phyloP scores from a whole-genome alignment of 2,329 filamentous ascomycete species.

The Alternaria incomplexa region DNA sequence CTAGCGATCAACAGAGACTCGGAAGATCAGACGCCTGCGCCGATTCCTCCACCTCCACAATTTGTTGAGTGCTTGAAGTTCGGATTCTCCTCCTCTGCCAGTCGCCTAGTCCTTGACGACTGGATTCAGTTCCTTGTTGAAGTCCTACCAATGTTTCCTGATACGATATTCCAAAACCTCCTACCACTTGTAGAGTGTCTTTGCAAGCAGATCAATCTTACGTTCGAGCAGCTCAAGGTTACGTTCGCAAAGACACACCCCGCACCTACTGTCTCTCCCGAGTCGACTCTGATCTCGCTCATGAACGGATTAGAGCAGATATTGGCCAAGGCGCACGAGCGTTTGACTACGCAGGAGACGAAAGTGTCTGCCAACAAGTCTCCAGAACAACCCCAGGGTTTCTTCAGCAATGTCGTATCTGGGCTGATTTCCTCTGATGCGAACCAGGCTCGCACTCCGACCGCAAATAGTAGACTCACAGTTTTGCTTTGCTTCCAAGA shows the following conservation, averaged over 20 bases:
- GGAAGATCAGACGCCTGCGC: conserved; percentile 41
- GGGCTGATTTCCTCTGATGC: conserved; percentile 84
- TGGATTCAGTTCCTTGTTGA: conserved; percentile 89
- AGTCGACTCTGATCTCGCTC: conserved; percentile 79
- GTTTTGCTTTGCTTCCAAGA: conserved; percentile 97
- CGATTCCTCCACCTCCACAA: conserved; percentile 64
- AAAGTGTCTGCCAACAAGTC: conserved; percentile 72
- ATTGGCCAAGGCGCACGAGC: conserved; percentile 84
- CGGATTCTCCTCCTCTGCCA: conserved; percentile 76
- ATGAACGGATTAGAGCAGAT: conserved; percentile 94
- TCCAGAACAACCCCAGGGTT: conserved; percentile 82
- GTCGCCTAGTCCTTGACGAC: conserved; percentile 81
- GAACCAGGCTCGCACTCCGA: conserved; percentile 76
- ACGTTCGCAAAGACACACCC: conserved; percentile 60
- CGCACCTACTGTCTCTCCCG: conserved; percentile 56
- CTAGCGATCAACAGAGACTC: conserved; percentile 37
- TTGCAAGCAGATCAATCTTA: conserved; percentile 75
- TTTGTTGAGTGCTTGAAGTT: conserved; percentile 85
- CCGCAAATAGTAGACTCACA: conserved; percentile 91
- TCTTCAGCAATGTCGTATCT: conserved; percentile 94
- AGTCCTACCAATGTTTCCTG: conserved; percentile 81
- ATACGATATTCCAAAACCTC: conserved; percentile 86
- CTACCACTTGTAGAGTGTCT: conserved; percentile 91
- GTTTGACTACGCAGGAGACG: conserved; percentile 76
- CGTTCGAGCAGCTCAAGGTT: conserved; percentile 73